Conservation (phyloP, 345 rosid species). For the Bruguiera parviflora region DNA sequence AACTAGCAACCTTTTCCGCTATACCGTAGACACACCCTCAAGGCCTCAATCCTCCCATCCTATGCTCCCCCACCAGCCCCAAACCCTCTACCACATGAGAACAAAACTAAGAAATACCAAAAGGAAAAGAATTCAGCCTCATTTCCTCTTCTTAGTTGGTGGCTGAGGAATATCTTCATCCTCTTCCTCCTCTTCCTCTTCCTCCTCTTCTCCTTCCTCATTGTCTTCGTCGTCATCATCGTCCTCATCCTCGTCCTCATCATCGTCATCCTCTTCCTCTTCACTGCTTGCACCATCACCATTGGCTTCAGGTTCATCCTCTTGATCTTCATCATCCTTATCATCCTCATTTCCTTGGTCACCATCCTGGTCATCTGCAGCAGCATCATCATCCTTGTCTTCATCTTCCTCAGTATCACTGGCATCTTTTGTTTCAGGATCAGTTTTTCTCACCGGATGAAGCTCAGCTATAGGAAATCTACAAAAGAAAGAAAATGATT, state of each 20-base stretch:
- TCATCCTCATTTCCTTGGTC: conserved; percentile 39
- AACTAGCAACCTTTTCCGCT: conserved; percentile 10
- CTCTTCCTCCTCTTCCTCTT: conserved; percentile 33
- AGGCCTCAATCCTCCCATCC: conserved; percentile 4
- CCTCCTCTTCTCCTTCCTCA: conserved; percentile 20
- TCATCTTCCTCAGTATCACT: conserved; percentile 55
- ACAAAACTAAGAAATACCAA: neutral
- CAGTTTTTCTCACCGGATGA: conserved; percentile 33
- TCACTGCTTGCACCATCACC: conserved; percentile 46
- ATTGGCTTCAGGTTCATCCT: conserved; percentile 42
- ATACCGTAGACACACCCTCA: conserved; percentile 15
- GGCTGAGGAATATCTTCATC: conserved; percentile 38
- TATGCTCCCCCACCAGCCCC: neutral
- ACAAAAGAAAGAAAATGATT: conserved; percentile 16
- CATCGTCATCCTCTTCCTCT: conserved; percentile 41
- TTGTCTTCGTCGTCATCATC: conserved; percentile 31
- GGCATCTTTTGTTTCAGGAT: conserved; percentile 40
- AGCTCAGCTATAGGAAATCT: conserved; percentile 45
- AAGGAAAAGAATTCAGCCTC: conserved; percentile 12
- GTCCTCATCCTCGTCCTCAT: conserved; percentile 35
- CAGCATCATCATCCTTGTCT: conserved; percentile 33
- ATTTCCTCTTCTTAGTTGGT: conserved; percentile 60
- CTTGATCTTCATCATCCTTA: conserved; percentile 34
- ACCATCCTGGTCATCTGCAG: conserved; percentile 41
- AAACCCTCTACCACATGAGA: neutral